phyloP scores from a whole-genome alignment of 106 monocot genomes.

The Dendrobium nobile region DNA sequence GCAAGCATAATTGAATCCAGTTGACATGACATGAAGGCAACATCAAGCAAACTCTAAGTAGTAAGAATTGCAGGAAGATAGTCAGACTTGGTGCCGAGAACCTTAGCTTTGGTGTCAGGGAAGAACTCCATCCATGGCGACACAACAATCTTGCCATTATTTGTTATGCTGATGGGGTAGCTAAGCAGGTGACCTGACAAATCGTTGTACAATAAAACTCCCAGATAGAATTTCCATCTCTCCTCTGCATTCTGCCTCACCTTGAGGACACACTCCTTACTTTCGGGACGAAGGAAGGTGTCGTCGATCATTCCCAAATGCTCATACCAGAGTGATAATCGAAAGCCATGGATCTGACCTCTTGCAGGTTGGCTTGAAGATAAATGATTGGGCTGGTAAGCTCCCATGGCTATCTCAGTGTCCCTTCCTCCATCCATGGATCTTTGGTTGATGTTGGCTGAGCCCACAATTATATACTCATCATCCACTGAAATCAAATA shows the following conservation, averaged over 20 bases:
- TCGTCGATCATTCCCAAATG: slow-evolving; percentile 28
- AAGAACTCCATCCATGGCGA: slow-evolving; percentile 11
- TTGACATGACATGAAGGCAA: no score
- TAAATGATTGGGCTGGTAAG: slow-evolving; percentile 18
- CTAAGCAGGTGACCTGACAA: slow-evolving; percentile 14
- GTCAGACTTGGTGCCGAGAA: slow-evolving; percentile 20
- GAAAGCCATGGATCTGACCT: slow-evolving; percentile 53
- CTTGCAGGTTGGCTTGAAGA: slow-evolving; percentile 11
- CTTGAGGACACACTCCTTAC: slow-evolving; percentile 11
- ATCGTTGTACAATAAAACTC: neutral
- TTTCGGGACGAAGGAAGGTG: slow-evolving; percentile 15
- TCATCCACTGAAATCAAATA: slow-evolving; percentile 16
- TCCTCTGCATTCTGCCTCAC: slow-evolving; percentile 12
- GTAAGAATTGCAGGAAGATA: slow-evolving; percentile 18
- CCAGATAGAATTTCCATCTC: slow-evolving; percentile 8
- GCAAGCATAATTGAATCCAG: no score
- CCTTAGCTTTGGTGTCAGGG: slow-evolving; percentile 21
- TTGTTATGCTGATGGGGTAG: slow-evolving; percentile 13
- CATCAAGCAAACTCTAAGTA: slow-evolving; percentile 2
- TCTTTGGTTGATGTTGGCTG: slow-evolving; percentile 30
- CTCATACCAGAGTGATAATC: slow-evolving; percentile 48
- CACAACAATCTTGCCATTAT: slow-evolving; percentile 1
- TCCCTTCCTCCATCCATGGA: slow-evolving; percentile 31
- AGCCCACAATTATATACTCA: slow-evolving; percentile 25
- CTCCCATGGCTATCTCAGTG: slow-evolving; percentile 27